A percentile compares a stretch with the other conserved stretches of the same genome.
phyloP scores from a whole-genome alignment of 2,329 filamentous ascomycete genomes.

The Botrytis porri region DNA sequence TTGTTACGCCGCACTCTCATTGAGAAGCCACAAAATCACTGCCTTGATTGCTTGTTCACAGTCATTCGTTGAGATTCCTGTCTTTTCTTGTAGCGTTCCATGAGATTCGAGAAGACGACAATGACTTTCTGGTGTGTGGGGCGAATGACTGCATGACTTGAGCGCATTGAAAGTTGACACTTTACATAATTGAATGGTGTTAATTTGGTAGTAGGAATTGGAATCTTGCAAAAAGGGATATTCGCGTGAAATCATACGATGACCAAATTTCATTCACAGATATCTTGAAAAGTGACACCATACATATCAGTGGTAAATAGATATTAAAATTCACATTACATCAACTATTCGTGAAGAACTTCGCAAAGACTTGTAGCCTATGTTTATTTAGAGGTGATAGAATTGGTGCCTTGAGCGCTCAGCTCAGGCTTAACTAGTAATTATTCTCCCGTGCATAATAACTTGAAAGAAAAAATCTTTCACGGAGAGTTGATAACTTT shows the following conservation, averaged over 20 bases:
- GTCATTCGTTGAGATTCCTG: neutral
- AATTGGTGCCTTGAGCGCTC: too few relatives aligned
- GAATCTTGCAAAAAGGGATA: fast-evolving
- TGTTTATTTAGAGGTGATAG: too few relatives aligned
- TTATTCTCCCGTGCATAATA: neutral
- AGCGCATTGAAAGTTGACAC: neutral
- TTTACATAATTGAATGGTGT: neutral
- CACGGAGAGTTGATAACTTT: neutral
- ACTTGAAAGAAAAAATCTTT: neutral
- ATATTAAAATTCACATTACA: neutral
- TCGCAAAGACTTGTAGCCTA: neutral
- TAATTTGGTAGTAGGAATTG: neutral
- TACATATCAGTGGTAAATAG: neutral
- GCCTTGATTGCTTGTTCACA: neutral
- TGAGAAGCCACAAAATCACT: neutral
- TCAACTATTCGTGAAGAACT: neutral
- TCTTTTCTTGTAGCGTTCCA: neutral
- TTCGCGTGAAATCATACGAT: neutral
- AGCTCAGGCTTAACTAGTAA: neutral
- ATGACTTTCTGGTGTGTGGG: too few relatives aligned
- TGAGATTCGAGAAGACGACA: neutral
- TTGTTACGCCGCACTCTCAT: neutral
- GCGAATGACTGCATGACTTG: too few relatives aligned
- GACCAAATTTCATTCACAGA: fast-evolving
- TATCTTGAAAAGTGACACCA: neutral